phyloP scores from a whole-genome alignment of 805 yeast species.

The Candida maesae region DNA sequence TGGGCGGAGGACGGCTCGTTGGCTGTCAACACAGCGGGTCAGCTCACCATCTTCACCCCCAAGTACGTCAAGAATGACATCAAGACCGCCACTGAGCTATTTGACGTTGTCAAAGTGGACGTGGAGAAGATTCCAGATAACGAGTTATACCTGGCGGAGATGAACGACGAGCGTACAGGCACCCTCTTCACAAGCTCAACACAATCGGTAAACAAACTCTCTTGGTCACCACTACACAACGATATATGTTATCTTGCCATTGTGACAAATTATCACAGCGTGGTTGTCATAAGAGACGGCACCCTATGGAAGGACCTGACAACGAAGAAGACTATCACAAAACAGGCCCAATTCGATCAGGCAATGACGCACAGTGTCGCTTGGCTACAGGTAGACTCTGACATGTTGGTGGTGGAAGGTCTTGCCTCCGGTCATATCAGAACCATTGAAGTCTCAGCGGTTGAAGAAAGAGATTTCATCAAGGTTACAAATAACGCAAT shows the following conservation, averaged over 20 bases:
- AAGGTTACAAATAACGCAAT: slow-evolving; percentile 14
- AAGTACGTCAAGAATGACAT: slow-evolving; percentile 15
- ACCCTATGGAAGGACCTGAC: slow-evolving; percentile 15
- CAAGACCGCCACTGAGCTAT: slow-evolving; percentile 16
- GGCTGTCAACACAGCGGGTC: slow-evolving; percentile 21
- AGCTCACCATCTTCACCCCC: slow-evolving; percentile 22
- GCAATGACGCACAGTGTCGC: slow-evolving; percentile 16
- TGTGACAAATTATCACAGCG: slow-evolving; percentile 19
- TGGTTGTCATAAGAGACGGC: slow-evolving; percentile 17
- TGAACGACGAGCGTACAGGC: slow-evolving; percentile 19
- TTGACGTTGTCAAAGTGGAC: slow-evolving; percentile 15
- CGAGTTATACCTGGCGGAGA: slow-evolving; percentile 7
- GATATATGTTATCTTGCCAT: slow-evolving; percentile 19
- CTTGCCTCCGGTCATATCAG: slow-evolving; percentile 19
- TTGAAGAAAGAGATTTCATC: background rate
- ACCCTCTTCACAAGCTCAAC: slow-evolving; percentile 17
- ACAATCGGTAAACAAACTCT: slow-evolving; percentile 8
- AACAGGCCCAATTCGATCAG: slow-evolving; percentile 17
- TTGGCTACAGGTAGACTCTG: slow-evolving; percentile 15
- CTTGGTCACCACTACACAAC: slow-evolving; percentile 24
- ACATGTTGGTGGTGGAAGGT: slow-evolving; percentile 16
- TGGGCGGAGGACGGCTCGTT: slow-evolving; percentile 27
- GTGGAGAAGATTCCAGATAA: slow-evolving; percentile 15
- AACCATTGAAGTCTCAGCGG: slow-evolving; percentile 1
- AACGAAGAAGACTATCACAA: background rate